Percentiles rank a stretch among this genome's conserved stretches.
These are phyloP conservation scores for Pseudofabraea citricarpa DNA, from an alignment of 2,329 filamentous ascomycete species.

Conservation along the genomic window DNA sequence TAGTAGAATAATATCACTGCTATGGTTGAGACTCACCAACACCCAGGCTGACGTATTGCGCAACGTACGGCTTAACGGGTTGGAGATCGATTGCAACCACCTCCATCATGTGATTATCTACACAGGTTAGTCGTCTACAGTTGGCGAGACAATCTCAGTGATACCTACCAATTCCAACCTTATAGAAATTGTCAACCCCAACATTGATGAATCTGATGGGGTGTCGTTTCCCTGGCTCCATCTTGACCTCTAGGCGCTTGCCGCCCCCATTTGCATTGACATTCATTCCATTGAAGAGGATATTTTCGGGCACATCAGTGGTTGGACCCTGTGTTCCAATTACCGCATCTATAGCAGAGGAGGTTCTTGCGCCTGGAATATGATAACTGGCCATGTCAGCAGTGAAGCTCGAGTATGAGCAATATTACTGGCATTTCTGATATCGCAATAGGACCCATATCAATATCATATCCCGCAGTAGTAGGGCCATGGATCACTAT, in stretches of 20 bases:
- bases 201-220: slow-evolving; percentile 41
- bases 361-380: slow-evolving; percentile 11
- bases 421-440: not conserved
- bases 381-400: slow-evolving; percentile 21
- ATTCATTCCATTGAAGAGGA: slow-evolving; percentile 13
- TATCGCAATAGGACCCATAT: slow-evolving; percentile 44
- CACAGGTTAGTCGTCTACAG: not conserved
- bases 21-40: too few relatives aligned
- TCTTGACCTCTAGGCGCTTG: slow-evolving; percentile 22
- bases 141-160: too few relatives aligned
- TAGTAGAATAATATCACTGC: too few relatives aligned
- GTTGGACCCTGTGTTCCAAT: slow-evolving; percentile 3
- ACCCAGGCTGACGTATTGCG: slow-evolving; percentile 48
- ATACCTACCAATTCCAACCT: slow-evolving; percentile 29
- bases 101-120: slow-evolving; percentile 46
- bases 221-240: slow-evolving; percentile 32
- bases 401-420: too few relatives aligned
- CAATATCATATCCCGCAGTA: slow-evolving; percentile 51
- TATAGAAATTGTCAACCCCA: slow-evolving; percentile 36
- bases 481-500: slow-evolving; percentile 56
- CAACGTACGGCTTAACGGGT: slow-evolving; percentile 43
- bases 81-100: slow-evolving; percentile 59
- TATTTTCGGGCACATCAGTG: slow-evolving; percentile 15
- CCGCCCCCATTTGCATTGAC: slow-evolving; percentile 3
- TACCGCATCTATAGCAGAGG: slow-evolving; percentile 6